These are phyloP conservation scores for Colletotrichum sansevieriae DNA, from an alignment of 2,329 filamentous ascomycete genomes.

Conservation along the genomic window DNA sequence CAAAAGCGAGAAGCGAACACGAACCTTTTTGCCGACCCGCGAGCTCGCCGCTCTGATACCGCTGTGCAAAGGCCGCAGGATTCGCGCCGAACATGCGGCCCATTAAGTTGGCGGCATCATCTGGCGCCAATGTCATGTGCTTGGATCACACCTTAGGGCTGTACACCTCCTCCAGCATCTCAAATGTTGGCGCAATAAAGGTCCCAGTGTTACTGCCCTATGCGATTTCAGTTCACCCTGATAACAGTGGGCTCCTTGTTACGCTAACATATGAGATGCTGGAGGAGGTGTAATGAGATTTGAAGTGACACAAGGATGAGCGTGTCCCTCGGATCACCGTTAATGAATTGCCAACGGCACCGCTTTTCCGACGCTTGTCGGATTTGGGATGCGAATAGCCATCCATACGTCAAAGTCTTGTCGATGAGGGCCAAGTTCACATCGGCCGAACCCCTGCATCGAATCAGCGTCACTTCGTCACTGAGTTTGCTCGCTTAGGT, in stretches of 20 bases:
- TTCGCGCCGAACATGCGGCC: neutral
- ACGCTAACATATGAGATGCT: no score
- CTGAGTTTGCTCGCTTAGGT: neutral
- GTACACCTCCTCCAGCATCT: no score
- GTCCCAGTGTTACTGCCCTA: no score
- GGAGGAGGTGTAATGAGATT: neutral
- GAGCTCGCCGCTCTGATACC: slow-evolving; percentile 14
- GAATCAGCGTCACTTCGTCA: neutral
- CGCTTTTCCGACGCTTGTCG: neutral
- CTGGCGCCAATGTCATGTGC: neutral
- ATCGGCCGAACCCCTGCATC: neutral
- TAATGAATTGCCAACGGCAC: neutral
- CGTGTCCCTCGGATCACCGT: neutral
- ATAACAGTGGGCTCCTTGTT: no score
- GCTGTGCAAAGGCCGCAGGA: neutral
- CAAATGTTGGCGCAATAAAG: no score
- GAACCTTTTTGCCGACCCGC: neutral
- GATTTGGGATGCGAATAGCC: neutral
- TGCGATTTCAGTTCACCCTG: no score
- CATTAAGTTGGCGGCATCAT: neutral
- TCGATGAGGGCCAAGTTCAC: neutral
- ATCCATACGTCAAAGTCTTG: neutral
- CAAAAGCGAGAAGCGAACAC: neutral
- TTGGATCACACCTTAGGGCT: neutral
- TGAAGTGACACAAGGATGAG: neutral